phyloP scores from a whole-genome alignment of 2,329 filamentous ascomycete genomes.

The Fusarium sp. region DNA sequence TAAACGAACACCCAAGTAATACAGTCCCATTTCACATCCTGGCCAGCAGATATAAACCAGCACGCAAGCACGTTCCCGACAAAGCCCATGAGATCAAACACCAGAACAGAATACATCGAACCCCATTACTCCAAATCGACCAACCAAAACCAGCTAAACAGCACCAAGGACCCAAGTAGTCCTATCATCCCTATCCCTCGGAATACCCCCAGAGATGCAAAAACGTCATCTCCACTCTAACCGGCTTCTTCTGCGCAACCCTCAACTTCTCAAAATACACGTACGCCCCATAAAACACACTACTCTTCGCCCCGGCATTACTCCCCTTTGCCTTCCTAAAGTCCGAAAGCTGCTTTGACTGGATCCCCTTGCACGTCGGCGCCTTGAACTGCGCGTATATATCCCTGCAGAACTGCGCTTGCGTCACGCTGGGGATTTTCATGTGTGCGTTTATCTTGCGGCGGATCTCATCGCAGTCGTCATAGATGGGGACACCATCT shows the following conservation, averaged over 20 bases:
- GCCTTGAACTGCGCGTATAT: not conserved
- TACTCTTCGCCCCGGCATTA: not conserved
- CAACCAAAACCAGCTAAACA: not conserved
- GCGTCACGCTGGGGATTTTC: not conserved
- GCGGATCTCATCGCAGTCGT: constrained; percentile 3
- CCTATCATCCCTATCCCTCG: not conserved
- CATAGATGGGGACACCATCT: not conserved
- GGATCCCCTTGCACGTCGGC: constrained; percentile 2
- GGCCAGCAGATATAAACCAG: not conserved
- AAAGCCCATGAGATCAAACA: not conserved
- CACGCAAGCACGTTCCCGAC: too few relatives aligned
- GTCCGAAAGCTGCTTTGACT: constrained; percentile 12
- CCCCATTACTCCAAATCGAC: rapidly evolving
- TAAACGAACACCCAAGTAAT: rapidly evolving
- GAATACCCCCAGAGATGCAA: not conserved
- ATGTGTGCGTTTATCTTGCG: constrained; percentile 14
- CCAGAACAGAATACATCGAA: rapidly evolving
- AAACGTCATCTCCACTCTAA: not conserved
- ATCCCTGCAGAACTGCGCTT: constrained; percentile 6
- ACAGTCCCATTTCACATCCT: rapidly evolving
- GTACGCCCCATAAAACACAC: constrained; percentile 3
- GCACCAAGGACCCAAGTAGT: not conserved
- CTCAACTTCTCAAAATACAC: constrained; percentile 19
- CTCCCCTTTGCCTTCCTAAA: not conserved
- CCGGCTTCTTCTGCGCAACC: constrained; percentile 2